Evolutionary conservation across 202 grass and related monocot genomes (phyloP).

Genomic region (Zoysia matrella): DNA sequence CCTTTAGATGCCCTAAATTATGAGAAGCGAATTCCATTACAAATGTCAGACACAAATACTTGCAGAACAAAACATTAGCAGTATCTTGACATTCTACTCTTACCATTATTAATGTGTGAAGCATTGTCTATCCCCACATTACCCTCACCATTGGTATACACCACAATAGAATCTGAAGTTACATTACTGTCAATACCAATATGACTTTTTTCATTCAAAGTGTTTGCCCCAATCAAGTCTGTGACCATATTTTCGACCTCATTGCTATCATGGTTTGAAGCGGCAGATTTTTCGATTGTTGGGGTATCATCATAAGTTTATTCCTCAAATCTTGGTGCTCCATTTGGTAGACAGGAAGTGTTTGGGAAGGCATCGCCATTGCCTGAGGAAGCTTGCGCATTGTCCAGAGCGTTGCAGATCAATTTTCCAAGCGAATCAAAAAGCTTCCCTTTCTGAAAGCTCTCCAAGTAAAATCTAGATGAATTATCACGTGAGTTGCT

Average conservation of each 20-base stretch:
- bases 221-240: conserved; percentile 3
- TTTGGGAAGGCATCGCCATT: conserved; percentile 9
- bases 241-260: conserved; percentile 13
- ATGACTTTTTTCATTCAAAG: conserved; percentile 27
- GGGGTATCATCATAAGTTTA: conserved; percentile 13
- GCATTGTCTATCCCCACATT: neutral
- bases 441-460: conserved; percentile 21
- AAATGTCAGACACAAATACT: conserved; percentile 22
- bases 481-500: neutral
- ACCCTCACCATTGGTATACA: conserved; percentile 8
- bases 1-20: conserved; percentile 35
- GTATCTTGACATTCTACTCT: conserved; percentile 14
- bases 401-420: neutral
- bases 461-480: conserved; percentile 32
- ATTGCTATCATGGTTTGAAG: conserved; percentile 8
- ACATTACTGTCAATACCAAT: neutral
- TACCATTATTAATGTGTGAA: conserved; percentile 11
- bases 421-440: neutral
- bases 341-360: conserved; percentile 16
- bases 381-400: neutral
- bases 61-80: conserved; percentile 19
- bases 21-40: conserved; percentile 7
- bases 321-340: conserved; percentile 41
- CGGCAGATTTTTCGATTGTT: conserved; percentile 13
- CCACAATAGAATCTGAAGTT: conserved; percentile 19